Percentiles rank a stretch among this genome's conserved stretches.
Evolutionary conservation across 345 rosid species (phyloP).

Genomic region (Orychophragmus violaceus): DNA sequence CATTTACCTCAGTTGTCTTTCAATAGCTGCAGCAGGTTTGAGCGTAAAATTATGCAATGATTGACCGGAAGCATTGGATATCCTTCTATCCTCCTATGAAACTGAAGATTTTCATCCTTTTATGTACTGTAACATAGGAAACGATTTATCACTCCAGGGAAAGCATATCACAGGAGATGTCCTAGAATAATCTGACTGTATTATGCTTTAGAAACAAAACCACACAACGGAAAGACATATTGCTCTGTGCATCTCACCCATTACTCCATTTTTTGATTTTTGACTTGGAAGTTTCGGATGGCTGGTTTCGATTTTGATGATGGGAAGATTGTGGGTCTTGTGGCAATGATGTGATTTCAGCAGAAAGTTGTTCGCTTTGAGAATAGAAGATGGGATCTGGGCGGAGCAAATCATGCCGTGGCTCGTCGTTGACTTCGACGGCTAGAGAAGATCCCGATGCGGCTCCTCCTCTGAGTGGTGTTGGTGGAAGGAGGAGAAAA

Average conservation of each 20-base stretch:
- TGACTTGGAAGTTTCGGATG: constrained; percentile 1
- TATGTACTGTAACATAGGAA: constrained; percentile 54
- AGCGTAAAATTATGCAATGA: constrained; percentile 63
- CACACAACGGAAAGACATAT: constrained; percentile 12
- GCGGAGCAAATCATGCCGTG: constrained; percentile 51
- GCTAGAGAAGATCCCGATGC: not conserved
- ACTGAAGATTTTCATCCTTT: constrained; percentile 66
- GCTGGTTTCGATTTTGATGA: not conserved
- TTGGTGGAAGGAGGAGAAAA: constrained; percentile 36
- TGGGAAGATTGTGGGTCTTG: not conserved
- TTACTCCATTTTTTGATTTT: no score
- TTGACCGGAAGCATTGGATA: constrained; percentile 56
- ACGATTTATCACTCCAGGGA: constrained; percentile 15
- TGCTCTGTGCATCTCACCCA: no score
- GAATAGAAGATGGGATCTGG: constrained; percentile 59
- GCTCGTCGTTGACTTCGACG: constrained; percentile 27
- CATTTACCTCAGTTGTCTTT: constrained; percentile 61
- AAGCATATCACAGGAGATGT: constrained; percentile 3
- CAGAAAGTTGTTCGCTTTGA: not conserved
- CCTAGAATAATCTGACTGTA: not conserved
- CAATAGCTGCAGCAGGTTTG: constrained; percentile 44
- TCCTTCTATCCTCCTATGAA: constrained; percentile 56
- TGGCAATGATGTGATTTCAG: constrained; percentile 18
- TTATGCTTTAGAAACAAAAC: constrained; percentile 14
- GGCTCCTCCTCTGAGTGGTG: not conserved